phyloP scores from a whole-genome alignment of 805 yeast species.

The Danielia oregonensis region DNA sequence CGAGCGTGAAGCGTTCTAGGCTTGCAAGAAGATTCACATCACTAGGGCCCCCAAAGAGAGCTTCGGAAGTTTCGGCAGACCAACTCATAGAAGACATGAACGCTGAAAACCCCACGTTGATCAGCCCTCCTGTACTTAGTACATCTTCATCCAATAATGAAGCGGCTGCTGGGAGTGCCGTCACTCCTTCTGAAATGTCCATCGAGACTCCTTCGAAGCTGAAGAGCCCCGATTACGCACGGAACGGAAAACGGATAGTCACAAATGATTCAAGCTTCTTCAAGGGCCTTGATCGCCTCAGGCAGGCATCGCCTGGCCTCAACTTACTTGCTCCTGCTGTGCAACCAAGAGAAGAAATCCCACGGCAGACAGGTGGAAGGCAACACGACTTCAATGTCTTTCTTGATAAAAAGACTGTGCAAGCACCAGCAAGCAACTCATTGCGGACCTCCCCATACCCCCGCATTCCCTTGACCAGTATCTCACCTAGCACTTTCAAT shows the following conservation, averaged over 20 bases:
- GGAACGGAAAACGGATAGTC: background rate
- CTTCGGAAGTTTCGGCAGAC: constrained; percentile 19
- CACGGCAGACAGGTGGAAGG: too few relatives aligned
- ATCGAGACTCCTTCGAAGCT: too few relatives aligned
- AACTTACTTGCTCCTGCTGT: background rate
- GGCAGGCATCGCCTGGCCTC: constrained; percentile 6
- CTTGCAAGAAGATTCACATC: constrained; percentile 31
- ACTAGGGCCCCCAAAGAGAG: constrained; percentile 52
- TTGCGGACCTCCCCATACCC: too few relatives aligned
- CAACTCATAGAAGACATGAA: background rate
- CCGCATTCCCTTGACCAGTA: constrained; percentile 10
- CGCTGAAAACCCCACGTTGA: background rate
- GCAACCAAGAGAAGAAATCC: background rate
- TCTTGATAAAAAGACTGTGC: background rate
- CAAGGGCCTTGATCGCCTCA: constrained; percentile 14
- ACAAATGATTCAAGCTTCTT: constrained; percentile 16
- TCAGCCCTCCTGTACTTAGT: background rate
- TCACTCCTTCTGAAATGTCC: too few relatives aligned
- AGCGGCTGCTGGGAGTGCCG: background rate
- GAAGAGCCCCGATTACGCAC: too few relatives aligned
- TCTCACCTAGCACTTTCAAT: constrained; percentile 12
- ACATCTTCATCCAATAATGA: background rate
- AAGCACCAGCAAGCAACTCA: too few relatives aligned
- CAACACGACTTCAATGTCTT: background rate
- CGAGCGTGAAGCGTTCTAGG: constrained; percentile 26